Conservation (phyloP, 2,329 filamentous ascomycete genomes). For the Zymoseptoria brevis region DNA sequence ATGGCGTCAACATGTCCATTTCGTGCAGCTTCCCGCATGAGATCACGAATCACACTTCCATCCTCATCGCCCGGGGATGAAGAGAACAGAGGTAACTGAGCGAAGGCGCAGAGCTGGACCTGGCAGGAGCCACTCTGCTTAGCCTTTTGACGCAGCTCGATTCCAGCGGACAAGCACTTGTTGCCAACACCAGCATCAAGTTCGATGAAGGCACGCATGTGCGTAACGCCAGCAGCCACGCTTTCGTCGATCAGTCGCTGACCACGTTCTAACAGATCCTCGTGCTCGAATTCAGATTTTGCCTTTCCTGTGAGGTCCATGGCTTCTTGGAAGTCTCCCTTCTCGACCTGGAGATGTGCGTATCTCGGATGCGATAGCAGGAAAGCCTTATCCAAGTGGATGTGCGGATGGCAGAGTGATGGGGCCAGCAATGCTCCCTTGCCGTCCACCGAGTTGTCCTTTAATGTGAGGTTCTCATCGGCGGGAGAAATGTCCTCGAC, state of each 20-base stretch:
- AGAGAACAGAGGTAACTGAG: conserved; percentile 61
- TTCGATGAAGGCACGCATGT: conserved; percentile 64
- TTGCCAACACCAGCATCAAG: conserved; percentile 55
- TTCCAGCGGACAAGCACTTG: conserved; percentile 51
- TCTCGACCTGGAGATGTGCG: conserved; percentile 50
- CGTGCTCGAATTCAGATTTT: conserved; percentile 53
- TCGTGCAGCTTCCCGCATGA: conserved; percentile 42
- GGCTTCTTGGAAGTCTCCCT: conserved; percentile 59
- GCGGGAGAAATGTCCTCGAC: conserved; percentile 1
- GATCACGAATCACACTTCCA: conserved; percentile 41
- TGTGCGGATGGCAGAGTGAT: conserved; percentile 61
- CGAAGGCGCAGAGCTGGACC: conserved; percentile 63
- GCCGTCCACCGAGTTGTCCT: conserved; percentile 32
- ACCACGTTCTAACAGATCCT: conserved; percentile 58
- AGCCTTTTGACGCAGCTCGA: conserved; percentile 43
- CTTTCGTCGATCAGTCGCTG: conserved; percentile 59
- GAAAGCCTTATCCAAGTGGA: conserved; percentile 63
- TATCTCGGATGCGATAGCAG: conserved; percentile 53
- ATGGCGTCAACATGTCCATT: conserved; percentile 48
- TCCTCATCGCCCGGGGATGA: conserved; percentile 33
- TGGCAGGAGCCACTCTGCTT: conserved; percentile 47
- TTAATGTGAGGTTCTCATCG: neutral
- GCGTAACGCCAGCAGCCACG: conserved; percentile 56
- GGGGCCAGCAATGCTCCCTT: conserved; percentile 41
- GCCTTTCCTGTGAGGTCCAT: conserved; percentile 51